A percentile compares a stretch with the other conserved stretches of the same genome.
Evolutionary conservation across 2,329 filamentous ascomycete species (phyloP).

Genomic region (Hymenoscyphus repandus): DNA sequence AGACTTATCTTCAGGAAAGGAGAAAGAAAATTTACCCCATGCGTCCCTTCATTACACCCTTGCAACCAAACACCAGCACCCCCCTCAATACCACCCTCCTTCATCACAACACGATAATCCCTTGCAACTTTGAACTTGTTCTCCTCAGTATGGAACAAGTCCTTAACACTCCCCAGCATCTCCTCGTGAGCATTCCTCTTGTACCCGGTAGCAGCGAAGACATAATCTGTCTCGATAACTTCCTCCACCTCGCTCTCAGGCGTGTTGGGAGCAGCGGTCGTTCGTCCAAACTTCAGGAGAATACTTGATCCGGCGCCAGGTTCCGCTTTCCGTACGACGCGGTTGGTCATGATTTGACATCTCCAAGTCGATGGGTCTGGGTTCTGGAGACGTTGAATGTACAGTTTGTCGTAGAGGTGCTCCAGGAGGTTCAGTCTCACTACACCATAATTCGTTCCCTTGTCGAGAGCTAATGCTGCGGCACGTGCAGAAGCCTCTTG

Average conservation of each 20-base stretch:
- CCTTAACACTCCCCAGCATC: conserved; percentile 63
- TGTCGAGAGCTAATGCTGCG: conserved; percentile 60
- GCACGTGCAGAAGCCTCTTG: conserved; percentile 57
- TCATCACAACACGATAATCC: conserved; percentile 74
- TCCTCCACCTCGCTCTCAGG: conserved; percentile 23
- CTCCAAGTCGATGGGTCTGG: conserved; percentile 71
- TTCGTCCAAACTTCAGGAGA: conserved; percentile 29
- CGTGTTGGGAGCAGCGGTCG: conserved; percentile 35
- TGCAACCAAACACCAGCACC: conserved; percentile 81
- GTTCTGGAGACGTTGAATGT: conserved; percentile 71
- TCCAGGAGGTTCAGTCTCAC: conserved; percentile 89
- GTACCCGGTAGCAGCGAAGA: conserved; percentile 88
- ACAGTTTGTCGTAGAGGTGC: conserved; percentile 80
- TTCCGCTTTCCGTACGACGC: conserved; percentile 44
- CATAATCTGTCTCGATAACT: conserved; percentile 63
- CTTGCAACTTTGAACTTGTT: conserved; percentile 60
- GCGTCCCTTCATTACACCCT: conserved; percentile 87
- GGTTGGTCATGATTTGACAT: conserved; percentile 69
- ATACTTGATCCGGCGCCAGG: conserved; percentile 9
- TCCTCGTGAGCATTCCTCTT: conserved; percentile 70
- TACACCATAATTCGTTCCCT: conserved; percentile 89
- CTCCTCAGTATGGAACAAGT: conserved; percentile 54
- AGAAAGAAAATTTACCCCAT: conserved; percentile 65
- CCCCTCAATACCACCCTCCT: conserved; percentile 59
- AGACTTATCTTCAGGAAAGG: background rate